Evolutionary conservation across 2,329 filamentous ascomycete genomes (phyloP).

Genomic region (Hypoxylon sp.): DNA sequence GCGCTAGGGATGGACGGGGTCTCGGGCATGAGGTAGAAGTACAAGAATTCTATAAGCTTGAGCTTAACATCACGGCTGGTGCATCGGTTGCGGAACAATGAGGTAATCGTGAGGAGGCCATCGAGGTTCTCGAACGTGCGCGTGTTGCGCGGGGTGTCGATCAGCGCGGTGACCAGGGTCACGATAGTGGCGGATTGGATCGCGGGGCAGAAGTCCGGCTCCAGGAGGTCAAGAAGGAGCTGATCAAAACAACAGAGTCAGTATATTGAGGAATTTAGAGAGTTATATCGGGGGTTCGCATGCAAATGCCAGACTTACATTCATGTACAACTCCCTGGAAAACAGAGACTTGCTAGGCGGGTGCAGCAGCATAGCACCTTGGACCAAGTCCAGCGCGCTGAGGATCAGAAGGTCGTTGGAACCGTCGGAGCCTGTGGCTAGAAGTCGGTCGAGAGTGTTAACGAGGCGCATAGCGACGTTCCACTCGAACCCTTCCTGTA

Average conservation of each 20-base stretch:
- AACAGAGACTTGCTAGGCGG: constrained; percentile 91
- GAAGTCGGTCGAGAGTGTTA: constrained; percentile 84
- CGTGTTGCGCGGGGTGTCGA: constrained; percentile 88
- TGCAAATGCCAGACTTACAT: constrained; percentile 66
- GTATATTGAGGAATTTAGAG: not conserved
- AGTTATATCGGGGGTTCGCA: too few species aligned
- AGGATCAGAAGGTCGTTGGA: constrained; percentile 91
- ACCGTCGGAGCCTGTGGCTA: constrained; percentile 84
- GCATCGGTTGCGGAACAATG: constrained; percentile 88
- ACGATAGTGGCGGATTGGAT: constrained; percentile 92
- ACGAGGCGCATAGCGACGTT: constrained; percentile 92
- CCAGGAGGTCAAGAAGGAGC: constrained; percentile 93
- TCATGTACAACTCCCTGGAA: constrained; percentile 92
- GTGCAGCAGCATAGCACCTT: constrained; percentile 88
- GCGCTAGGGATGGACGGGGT: constrained; percentile 69
- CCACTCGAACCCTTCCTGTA: constrained; percentile 98
- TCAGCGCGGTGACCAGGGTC: constrained; percentile 87
- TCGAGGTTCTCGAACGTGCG: constrained; percentile 93
- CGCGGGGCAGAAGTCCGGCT: constrained; percentile 89
- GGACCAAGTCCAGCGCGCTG: constrained; percentile 87
- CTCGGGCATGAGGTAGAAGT: constrained; percentile 99
- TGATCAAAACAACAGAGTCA: constrained; percentile 50
- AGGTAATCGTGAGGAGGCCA: constrained; percentile 90
- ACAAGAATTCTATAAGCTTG: constrained; percentile 96
- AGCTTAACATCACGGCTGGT: constrained; percentile 92